Conservation (phyloP, 179 eudicot genomes). For the Corrigiola litoralis region DNA sequence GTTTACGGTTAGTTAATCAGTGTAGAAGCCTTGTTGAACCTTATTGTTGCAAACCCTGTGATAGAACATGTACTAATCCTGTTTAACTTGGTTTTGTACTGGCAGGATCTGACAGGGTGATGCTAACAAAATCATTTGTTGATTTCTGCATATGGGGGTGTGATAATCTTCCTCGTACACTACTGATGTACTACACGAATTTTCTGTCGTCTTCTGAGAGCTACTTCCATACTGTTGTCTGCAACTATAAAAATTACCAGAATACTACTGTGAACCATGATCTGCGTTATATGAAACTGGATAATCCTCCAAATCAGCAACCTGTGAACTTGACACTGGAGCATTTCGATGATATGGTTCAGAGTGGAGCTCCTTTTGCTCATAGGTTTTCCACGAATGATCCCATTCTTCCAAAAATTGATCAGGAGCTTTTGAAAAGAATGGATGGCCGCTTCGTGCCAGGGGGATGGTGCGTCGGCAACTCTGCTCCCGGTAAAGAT, state of each 20-base stretch:
- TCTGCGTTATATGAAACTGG: slow-evolving; percentile 63
- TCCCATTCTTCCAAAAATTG: slow-evolving; percentile 69
- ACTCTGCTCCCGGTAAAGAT: slow-evolving; percentile 32
- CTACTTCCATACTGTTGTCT: slow-evolving; percentile 81
- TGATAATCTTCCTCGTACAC: slow-evolving; percentile 96
- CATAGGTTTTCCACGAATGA: slow-evolving; percentile 56
- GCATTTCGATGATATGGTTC: slow-evolving; percentile 60
- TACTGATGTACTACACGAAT: slow-evolving; percentile 94
- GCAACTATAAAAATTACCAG: slow-evolving; percentile 90
- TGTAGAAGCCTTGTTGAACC: too few species aligned
- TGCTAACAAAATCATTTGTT: slow-evolving; percentile 72
- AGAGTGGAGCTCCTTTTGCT: slow-evolving; percentile 83
- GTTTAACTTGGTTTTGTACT: not conserved
- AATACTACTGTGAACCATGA: slow-evolving; percentile 88
- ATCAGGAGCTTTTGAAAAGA: slow-evolving; percentile 56
- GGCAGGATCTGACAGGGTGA: slow-evolving; percentile 81
- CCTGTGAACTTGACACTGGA: slow-evolving; percentile 59
- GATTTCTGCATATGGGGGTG: slow-evolving; percentile 93
- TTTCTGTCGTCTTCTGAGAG: slow-evolving; percentile 74
- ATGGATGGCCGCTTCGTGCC: slow-evolving; percentile 42
- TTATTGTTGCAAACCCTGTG: too few species aligned
- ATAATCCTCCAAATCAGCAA: slow-evolving; percentile 53
- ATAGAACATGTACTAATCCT: too few species aligned
- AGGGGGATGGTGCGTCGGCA: slow-evolving; percentile 71
- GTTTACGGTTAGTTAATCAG: too few species aligned